These are phyloP conservation scores for Zygoascus biomembranicola DNA, from an alignment of 805 yeast species.

Conservation along the genomic window DNA sequence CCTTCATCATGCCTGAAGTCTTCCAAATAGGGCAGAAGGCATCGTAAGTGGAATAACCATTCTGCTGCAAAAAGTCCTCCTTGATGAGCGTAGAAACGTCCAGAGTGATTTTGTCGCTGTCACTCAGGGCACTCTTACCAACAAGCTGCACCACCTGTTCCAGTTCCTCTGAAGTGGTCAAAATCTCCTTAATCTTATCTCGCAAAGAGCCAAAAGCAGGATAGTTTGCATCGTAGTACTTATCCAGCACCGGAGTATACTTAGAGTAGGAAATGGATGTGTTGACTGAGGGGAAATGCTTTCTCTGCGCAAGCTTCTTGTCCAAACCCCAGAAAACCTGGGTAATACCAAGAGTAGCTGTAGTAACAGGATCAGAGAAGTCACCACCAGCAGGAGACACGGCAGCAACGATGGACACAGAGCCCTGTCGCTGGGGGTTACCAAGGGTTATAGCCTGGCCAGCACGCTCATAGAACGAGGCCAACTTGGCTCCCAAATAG, in stretches of 20 bases:
- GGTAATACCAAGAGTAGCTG: slow-evolving; percentile 97
- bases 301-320: slow-evolving; percentile 97
- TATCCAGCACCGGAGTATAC: slow-evolving; percentile 79
- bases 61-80: slow-evolving; percentile 98
- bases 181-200: slow-evolving; percentile 86
- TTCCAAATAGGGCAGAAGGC: slow-evolving; percentile 99
- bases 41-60: slow-evolving; percentile 97
- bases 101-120: slow-evolving; percentile 90
- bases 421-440: slow-evolving; percentile 92
- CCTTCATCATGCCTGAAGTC: slow-evolving; percentile 96
- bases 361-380: slow-evolving; percentile 99
- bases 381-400: slow-evolving; percentile 99
- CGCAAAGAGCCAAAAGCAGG: slow-evolving; percentile 90
- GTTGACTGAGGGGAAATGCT: slow-evolving; percentile 98
- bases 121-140: slow-evolving; percentile 96
- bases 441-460: slow-evolving; percentile 95
- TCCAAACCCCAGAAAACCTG: slow-evolving; percentile 99
- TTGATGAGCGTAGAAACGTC: slow-evolving; percentile 88
- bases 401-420: slow-evolving; percentile 99
- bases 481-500: slow-evolving; percentile 95
- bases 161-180: slow-evolving; percentile 94
- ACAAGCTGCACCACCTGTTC: slow-evolving; percentile 99
- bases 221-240: slow-evolving; percentile 75
- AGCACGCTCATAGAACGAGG: slow-evolving; percentile 99
- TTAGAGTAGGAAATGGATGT: slow-evolving; percentile 95